Percentiles rank a stretch among this genome's conserved stretches.
Evolutionary conservation across 192 early-diverging fungal genomes (phyloP).

Genomic region (Phycomyces blakesleeanus): DNA sequence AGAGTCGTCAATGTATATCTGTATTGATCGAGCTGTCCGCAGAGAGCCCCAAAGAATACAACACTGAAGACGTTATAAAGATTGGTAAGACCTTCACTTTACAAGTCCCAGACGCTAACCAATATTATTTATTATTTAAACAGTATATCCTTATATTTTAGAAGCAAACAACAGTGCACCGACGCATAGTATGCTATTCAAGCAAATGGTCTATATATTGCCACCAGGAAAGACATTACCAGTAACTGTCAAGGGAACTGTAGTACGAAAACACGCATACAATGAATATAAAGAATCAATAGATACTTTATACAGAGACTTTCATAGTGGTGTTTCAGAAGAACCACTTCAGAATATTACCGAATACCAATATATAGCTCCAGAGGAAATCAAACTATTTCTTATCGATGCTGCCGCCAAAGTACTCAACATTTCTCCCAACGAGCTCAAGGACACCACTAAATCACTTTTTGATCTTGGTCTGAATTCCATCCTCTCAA

Average conservation of each 20-base stretch:
- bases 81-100: neutral
- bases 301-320: slow-evolving; percentile 48
- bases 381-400: neutral
- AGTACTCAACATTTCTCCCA: neutral
- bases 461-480: slow-evolving; percentile 26
- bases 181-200: slow-evolving; percentile 12
- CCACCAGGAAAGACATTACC: slow-evolving; percentile 12
- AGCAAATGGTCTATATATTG: slow-evolving; percentile 28
- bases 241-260: slow-evolving; percentile 21
- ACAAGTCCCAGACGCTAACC: neutral
- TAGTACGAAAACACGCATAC: slow-evolving; percentile 37
- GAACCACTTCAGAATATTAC: neutral
- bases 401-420: neutral
- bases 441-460: neutral
- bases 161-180: slow-evolving; percentile 24
- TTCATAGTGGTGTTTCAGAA: slow-evolving; percentile 3
- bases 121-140: neutral
- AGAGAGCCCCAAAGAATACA: neutral
- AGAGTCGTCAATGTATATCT: slow-evolving; percentile 1
- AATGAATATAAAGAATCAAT: slow-evolving; percentile 45
- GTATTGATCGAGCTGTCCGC: neutral
- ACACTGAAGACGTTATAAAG: neutral
- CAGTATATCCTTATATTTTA: slow-evolving; percentile 9
- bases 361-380: too few species aligned
- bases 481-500: slow-evolving; percentile 21